Conservation (phyloP, 352 stramenopile species). For the Pythium folliculosum region DNA sequence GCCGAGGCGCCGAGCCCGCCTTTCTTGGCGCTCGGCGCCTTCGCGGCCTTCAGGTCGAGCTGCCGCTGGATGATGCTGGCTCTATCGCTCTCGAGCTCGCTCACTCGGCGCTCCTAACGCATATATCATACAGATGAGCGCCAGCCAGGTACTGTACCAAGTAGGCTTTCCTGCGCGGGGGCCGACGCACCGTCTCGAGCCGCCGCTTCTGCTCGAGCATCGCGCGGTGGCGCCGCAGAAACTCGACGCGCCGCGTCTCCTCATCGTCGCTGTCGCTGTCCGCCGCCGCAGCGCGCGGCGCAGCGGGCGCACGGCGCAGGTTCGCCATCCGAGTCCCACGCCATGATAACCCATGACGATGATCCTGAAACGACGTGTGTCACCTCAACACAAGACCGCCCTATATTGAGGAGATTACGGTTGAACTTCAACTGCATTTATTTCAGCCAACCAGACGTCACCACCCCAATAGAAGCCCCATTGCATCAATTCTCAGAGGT, state of each 20-base stretch:
- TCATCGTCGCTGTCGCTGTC: conserved; percentile 37
- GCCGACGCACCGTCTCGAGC: conserved; percentile 50
- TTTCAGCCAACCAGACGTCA: conserved; percentile 18
- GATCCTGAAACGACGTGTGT: conserved; percentile 4
- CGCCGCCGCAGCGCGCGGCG: not conserved
- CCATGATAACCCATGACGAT: not conserved
- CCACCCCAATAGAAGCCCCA: not conserved
- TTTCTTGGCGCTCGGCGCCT: not conserved
- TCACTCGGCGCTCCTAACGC: conserved; percentile 22
- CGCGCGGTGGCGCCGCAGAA: conserved; percentile 46
- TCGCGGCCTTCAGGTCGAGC: not conserved
- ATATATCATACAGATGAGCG: too few species aligned
- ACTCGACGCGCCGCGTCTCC: conserved; percentile 42
- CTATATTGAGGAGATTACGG: not conserved
- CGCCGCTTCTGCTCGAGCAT: conserved; percentile 52
- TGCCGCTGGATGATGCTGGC: conserved; percentile 17
- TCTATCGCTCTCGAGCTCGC: conserved; percentile 22
- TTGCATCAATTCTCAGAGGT: conserved; percentile 13
- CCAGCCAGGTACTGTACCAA: not conserved
- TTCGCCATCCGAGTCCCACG: not conserved
- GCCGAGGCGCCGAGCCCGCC: not conserved
- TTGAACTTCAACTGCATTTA: conserved; percentile 12
- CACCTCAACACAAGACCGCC: conserved; percentile 6
- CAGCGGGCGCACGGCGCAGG: not conserved
- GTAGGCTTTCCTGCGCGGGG: not conserved